Percentiles rank a stretch among this genome's conserved stretches.
These are phyloP conservation scores for Monosporascus sp. DNA, from an alignment of 2,329 filamentous ascomycete genomes.

Conservation along the genomic window DNA sequence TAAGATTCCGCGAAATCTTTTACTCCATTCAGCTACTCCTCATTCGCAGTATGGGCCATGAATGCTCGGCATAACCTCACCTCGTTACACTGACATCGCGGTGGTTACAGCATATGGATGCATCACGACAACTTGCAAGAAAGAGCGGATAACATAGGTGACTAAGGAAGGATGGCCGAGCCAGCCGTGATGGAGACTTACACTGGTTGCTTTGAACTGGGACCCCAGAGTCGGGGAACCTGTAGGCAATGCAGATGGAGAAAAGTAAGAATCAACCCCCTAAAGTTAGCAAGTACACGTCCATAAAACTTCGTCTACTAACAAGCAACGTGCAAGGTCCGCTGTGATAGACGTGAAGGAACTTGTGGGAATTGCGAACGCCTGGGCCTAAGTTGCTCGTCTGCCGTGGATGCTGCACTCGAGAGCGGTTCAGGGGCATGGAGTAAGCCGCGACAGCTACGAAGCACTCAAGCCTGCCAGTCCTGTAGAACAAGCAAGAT, in stretches of 20 bases:
- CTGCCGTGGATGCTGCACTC: background rate
- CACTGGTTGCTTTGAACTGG: constrained; percentile 12
- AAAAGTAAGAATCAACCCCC: constrained; percentile 8
- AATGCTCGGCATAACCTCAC: no score
- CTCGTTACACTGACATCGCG: no score
- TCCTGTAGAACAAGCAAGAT: constrained; percentile 18
- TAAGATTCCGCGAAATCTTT: no score
- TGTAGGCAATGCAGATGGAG: constrained; percentile 19
- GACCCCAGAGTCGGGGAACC: constrained; percentile 9
- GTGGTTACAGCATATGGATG: no score
- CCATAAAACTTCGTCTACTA: no score
- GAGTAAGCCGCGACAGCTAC: constrained; percentile 7
- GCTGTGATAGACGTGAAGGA: constrained; percentile 15
- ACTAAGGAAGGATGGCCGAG: no score
- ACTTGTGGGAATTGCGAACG: constrained; percentile 17
- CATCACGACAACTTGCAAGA: no score
- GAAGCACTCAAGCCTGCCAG: constrained; percentile 14
- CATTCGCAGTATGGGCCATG: no score
- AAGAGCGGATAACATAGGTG: no score
- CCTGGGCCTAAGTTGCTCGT: constrained; percentile 15
- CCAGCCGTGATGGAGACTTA: constrained; percentile 10
- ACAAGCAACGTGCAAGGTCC: constrained; percentile 8
- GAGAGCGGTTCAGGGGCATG: background rate
- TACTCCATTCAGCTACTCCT: no score
- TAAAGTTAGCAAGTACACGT: no score